phyloP scores from a whole-genome alignment of 129 eudicot genomes.

The Flaveria trinervia region DNA sequence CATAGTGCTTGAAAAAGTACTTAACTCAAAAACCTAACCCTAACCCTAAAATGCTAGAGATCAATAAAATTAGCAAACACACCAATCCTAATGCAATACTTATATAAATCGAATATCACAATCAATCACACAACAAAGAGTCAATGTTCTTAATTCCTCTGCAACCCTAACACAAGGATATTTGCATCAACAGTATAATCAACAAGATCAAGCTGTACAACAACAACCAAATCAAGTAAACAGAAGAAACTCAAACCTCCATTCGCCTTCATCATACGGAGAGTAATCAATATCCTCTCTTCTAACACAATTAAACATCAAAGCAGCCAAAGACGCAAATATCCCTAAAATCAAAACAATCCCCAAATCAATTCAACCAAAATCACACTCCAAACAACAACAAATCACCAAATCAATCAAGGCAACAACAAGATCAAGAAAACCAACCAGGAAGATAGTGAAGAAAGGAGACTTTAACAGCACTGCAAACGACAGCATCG shows the following conservation, averaged over 20 bases:
- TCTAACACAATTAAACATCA: constrained; percentile 96
- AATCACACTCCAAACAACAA: not conserved
- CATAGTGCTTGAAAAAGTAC: not conserved
- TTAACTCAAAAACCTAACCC: constrained; percentile 13
- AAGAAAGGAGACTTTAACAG: constrained; percentile 75
- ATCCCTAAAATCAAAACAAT: constrained; percentile 49
- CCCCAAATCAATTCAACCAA: not conserved
- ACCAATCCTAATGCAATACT: not conserved
- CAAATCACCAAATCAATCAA: not conserved
- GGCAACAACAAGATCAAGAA: not conserved
- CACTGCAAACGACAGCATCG: constrained; percentile 97
- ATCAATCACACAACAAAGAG: constrained; percentile 3
- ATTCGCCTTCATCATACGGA: constrained; percentile 97
- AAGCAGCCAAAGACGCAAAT: constrained; percentile 92
- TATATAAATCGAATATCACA: not conserved
- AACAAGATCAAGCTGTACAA: not conserved
- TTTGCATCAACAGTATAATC: too few species aligned
- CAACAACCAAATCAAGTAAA: not conserved
- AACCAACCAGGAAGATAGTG: constrained; percentile 86
- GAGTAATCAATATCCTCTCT: constrained; percentile 95
- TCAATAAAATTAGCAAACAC: not conserved
- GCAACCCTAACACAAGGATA: not conserved
- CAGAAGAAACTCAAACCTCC: constrained; percentile 56
- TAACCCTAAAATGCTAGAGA: not conserved
- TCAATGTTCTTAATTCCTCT: not conserved